Evolutionary conservation across 176 grass and related monocot species (phyloP).

Genomic region (Themeda triandra): DNA sequence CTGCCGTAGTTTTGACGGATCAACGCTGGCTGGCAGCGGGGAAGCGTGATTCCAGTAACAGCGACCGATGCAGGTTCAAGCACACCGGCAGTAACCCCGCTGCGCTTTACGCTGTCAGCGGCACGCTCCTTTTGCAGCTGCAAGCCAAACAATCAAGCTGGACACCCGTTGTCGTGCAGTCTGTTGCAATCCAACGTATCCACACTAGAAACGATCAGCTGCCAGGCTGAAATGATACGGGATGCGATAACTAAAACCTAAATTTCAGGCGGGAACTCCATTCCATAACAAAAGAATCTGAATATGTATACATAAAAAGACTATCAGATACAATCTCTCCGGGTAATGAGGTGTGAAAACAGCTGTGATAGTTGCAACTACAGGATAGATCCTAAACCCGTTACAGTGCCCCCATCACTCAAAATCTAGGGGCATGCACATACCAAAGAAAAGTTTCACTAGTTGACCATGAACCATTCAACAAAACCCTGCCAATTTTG

Average conservation of each 20-base stretch:
- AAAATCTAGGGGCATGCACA: slow-evolving; percentile 42
- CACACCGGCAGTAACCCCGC: not conserved
- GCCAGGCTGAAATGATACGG: not conserved
- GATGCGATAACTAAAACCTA: not conserved
- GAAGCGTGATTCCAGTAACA: not conserved
- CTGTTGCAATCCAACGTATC: not conserved
- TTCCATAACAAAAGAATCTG: not conserved
- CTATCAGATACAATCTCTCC: slow-evolving; percentile 3
- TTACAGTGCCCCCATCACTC: slow-evolving; percentile 44
- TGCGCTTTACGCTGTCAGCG: not conserved
- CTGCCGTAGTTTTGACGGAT: not conserved
- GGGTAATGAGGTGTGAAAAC: not conserved
- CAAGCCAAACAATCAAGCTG: not conserved
- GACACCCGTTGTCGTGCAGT: not conserved
- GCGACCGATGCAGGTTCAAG: not conserved
- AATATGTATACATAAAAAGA: not conserved
- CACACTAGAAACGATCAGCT: not conserved
- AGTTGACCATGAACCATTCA: slow-evolving; percentile 7
- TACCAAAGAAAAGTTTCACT: slow-evolving; percentile 4
- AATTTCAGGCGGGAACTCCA: not conserved
- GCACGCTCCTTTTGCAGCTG: not conserved
- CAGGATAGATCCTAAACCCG: slow-evolving; percentile 14
- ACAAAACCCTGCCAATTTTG: slow-evolving; percentile 16
- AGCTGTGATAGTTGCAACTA: not conserved
- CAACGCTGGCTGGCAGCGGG: not conserved